phyloP scores from a whole-genome alignment of 345 rosid species.

The Aethionema arabicum region DNA sequence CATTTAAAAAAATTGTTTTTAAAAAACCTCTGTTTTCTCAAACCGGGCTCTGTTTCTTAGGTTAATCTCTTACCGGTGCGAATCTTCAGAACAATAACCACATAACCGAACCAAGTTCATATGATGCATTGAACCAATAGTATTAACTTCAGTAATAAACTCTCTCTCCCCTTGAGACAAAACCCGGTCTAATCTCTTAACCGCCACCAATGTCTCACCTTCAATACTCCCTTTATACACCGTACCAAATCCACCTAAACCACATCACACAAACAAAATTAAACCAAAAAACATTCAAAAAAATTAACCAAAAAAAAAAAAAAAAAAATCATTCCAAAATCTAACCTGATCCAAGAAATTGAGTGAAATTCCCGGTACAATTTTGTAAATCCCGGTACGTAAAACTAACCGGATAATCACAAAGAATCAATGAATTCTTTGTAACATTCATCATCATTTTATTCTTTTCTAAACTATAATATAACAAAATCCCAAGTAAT shows the following conservation, averaged over 20 bases:
- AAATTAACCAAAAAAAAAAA: not conserved
- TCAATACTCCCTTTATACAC: slow-evolving; percentile 66
- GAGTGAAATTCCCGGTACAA: slow-evolving; percentile 61
- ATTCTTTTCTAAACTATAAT: slow-evolving; percentile 57
- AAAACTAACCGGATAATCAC: slow-evolving; percentile 70
- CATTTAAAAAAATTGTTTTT: no score
- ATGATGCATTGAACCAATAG: slow-evolving; percentile 90
- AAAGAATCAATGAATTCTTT: slow-evolving; percentile 53
- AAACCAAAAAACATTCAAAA: not conserved
- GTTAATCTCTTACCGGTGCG: slow-evolving; percentile 53
- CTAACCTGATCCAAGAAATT: slow-evolving; percentile 80
- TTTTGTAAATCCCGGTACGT: slow-evolving; percentile 68
- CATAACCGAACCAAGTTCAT: slow-evolving; percentile 71
- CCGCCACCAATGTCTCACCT: slow-evolving; percentile 51
- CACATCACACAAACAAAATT: not conserved
- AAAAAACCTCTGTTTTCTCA: no score
- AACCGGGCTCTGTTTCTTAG: not conserved
- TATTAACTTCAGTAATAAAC: slow-evolving; percentile 77
- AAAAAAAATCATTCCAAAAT: slow-evolving; percentile 2
- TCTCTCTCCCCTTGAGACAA: slow-evolving; percentile 72
- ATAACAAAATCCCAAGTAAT: slow-evolving; percentile 64
- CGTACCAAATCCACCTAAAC: slow-evolving; percentile 73
- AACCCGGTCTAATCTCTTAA: slow-evolving; percentile 64
- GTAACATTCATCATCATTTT: slow-evolving; percentile 51
- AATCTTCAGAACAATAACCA: slow-evolving; percentile 73